Evolutionary conservation across 441 rosid species (phyloP), one percentile per base, ranked within the genome.

Genomic region (Erodium texanum): DNA sequence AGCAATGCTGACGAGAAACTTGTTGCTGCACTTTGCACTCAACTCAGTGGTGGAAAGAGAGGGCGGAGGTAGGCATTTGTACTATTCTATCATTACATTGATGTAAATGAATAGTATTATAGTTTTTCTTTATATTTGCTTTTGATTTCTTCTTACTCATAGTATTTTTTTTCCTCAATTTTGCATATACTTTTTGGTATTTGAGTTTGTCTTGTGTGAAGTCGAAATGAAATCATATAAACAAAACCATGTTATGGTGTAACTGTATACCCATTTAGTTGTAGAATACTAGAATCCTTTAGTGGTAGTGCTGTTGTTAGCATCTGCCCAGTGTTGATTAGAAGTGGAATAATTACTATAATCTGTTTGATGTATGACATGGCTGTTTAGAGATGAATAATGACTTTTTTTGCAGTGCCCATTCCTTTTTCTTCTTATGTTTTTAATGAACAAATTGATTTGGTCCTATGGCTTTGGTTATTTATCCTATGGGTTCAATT

Each of bases 1-100:
- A 95, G 99, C 80, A 95, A 88, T 74, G 81, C 80, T 41, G 99
- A 95, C 87, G 99, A 95, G 80, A 95, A 85, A 77, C 92, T 95
- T 80, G 99, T 89, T 66, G 89, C 98, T 78, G 90, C 97, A 24
- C 86, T 95, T 76, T 89, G 98, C 80, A 66, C 87, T 67, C 89
- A 84, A 72, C 80, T 80, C 77, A 77, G 79, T 77, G 89, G 82
- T 76, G 77, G 68, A 45, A 76, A 80, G 75, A 86, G 73, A 70
- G 72, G 65, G 64, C 79, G 71, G 74, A 88, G 98, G 98, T 89
- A 77, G 38, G 74, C 58, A 48, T 79, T 73, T 62, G 19, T 50
- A 18, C 32, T 65, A 27, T 24, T 11, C 24, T 52, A 20, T 41
- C 29, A 22, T 65, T 70, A 41, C 50, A 64, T 63, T 27, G n/a